These are phyloP conservation scores for Nitzschia putrida DNA, from an alignment of 108 stramenopile genomes.

Conservation along the genomic window DNA sequence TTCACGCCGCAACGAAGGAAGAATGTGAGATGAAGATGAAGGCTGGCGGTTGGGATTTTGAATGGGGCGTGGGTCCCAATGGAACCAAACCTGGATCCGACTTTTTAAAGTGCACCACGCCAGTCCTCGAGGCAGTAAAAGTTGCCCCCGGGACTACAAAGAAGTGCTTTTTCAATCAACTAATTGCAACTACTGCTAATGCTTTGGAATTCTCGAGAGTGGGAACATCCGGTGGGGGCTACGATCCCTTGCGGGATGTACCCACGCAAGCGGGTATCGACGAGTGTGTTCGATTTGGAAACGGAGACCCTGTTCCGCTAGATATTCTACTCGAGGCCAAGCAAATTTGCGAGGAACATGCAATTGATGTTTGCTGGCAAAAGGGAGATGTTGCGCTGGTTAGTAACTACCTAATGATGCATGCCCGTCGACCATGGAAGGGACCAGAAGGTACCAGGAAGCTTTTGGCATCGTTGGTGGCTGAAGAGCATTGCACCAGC, in stretches of 20 bases:
- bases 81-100: background rate
- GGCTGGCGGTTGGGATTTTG: slow-evolving; percentile 33
- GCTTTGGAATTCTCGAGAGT: slow-evolving; percentile 34
- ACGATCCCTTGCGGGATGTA: slow-evolving; percentile 29
- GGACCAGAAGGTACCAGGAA: slow-evolving; percentile 41
- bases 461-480: slow-evolving; percentile 31
- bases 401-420: slow-evolving; percentile 39
- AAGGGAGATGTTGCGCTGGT: slow-evolving; percentile 35
- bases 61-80: slow-evolving; percentile 30
- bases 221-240: slow-evolving; percentile 25
- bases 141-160: slow-evolving; percentile 26
- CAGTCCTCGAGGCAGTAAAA: slow-evolving; percentile 35
- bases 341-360: slow-evolving; percentile 33
- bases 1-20: slow-evolving; percentile 34
- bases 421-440: slow-evolving; percentile 33
- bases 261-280: slow-evolving; percentile 40
- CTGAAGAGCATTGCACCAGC: slow-evolving; percentile 32
- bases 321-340: slow-evolving; percentile 32
- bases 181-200: slow-evolving; percentile 41
- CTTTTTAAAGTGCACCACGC: slow-evolving; percentile 41
- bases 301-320: slow-evolving; percentile 22
- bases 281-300: slow-evolving; percentile 37
- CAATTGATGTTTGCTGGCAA: slow-evolving; percentile 31
- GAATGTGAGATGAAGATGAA: slow-evolving; percentile 36
- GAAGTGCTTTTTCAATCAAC: slow-evolving; percentile 43